Evolutionary conservation across 2,329 filamentous ascomycete genomes (phyloP).

Genomic region (Trichophyton simii): DNA sequence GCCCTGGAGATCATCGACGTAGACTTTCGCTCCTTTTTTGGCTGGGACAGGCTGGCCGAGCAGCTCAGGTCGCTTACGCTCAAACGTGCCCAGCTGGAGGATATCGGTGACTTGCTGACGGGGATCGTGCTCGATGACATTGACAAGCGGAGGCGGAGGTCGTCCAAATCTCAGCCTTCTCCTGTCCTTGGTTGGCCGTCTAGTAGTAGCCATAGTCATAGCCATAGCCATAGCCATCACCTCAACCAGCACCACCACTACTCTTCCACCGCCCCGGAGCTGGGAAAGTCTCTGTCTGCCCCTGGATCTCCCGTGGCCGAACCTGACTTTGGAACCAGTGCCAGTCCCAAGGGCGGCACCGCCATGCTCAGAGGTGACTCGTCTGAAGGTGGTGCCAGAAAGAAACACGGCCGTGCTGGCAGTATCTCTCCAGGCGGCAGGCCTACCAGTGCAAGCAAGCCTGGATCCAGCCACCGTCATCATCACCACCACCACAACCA

Average conservation of each 20-base stretch:
- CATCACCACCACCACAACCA: slow-evolving; percentile 25
- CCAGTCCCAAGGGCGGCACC: slow-evolving; percentile 35
- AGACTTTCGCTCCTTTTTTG: slow-evolving; percentile 93
- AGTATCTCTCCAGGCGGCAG: slow-evolving; percentile 67
- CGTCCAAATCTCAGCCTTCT: slow-evolving; percentile 70
- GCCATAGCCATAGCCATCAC: too few species aligned
- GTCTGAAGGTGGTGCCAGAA: slow-evolving; percentile 36
- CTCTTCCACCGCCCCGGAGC: slow-evolving; percentile 50
- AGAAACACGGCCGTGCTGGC: slow-evolving; percentile 39
- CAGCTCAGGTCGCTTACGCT: slow-evolving; percentile 80
- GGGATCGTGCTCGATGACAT: slow-evolving; percentile 94
- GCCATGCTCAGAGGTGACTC: slow-evolving; percentile 42
- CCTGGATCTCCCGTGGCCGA: slow-evolving; percentile 50
- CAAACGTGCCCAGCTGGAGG: slow-evolving; percentile 76
- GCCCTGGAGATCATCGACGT: slow-evolving; percentile 88
- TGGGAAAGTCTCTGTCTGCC: slow-evolving; percentile 55
- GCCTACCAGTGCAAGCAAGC: slow-evolving; percentile 51
- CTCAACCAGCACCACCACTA: slow-evolving; percentile 26
- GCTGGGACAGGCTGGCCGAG: slow-evolving; percentile 89
- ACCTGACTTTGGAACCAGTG: slow-evolving; percentile 35
- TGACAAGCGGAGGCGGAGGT: slow-evolving; percentile 77
- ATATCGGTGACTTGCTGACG: slow-evolving; percentile 78
- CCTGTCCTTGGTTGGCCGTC: slow-evolving; percentile 56
- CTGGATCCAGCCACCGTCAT: slow-evolving; percentile 46
- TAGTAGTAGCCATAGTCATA: slow-evolving; percentile 24